These are phyloP conservation scores for Pinus tabuliformis DNA, from an alignment of 75 land plant species.

Conservation along the genomic window DNA sequence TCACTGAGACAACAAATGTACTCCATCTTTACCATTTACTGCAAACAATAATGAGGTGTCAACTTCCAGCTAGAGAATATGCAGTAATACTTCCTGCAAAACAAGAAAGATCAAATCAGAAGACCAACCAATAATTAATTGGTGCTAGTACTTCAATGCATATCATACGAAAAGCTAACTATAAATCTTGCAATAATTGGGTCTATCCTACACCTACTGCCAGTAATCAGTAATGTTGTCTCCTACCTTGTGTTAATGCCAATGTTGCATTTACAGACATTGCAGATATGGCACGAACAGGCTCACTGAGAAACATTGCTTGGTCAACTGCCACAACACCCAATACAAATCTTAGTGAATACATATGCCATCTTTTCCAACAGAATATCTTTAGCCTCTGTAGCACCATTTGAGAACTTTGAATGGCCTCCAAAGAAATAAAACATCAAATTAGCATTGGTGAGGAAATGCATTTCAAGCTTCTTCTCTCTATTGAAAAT, in stretches of 20 bases:
- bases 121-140: neutral
- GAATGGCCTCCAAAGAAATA: no score
- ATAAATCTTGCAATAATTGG: neutral
- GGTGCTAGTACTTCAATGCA: neutral
- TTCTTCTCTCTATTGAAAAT: no score
- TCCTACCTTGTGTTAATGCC: neutral
- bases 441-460: no score
- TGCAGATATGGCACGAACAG: neutral
- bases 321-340: neutral
- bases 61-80: conserved; percentile 8
- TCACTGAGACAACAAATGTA: no score
- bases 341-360: neutral
- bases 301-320: neutral
- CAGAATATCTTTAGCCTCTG: no score
- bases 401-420: no score
- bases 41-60: neutral
- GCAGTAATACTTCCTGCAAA: conserved; percentile 2
- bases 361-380: neutral
- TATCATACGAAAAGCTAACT: neutral
- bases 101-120: neutral
- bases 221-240: neutral
- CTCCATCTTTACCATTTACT: no score
- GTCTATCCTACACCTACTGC: neutral
- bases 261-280: conserved; percentile 8
- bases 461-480: no score